Percentiles rank a stretch among this genome's conserved stretches.
Evolutionary conservation across 225 moss, liverwort and hornwort genomes (phyloP).

Genomic region (Straminergon stramineum): DNA sequence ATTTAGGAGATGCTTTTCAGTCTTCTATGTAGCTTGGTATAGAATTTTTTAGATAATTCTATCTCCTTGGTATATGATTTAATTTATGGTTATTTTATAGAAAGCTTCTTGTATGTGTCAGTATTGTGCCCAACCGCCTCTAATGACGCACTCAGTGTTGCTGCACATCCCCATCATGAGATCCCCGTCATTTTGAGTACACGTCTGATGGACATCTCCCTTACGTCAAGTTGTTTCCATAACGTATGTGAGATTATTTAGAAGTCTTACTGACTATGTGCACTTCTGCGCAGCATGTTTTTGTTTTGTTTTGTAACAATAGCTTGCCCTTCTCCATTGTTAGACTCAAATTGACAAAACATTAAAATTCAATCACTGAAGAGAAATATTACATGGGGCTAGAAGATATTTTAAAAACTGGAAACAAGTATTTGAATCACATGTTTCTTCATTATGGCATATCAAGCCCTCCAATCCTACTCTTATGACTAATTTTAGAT

Average conservation of each 20-base stretch:
- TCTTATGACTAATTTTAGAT: background rate
- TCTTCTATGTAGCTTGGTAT: background rate
- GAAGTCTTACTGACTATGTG: no score
- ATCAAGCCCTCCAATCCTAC: background rate
- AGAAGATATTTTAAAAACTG: background rate
- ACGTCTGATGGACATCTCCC: background rate
- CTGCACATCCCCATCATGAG: background rate
- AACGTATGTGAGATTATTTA: background rate
- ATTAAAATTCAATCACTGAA: no score
- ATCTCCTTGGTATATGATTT: background rate
- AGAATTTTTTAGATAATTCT: background rate
- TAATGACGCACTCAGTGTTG: background rate
- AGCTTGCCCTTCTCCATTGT: background rate
- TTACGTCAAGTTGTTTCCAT: background rate
- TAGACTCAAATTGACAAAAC: no score
- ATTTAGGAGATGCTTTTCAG: background rate
- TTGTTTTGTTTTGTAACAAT: background rate
- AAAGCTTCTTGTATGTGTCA: background rate
- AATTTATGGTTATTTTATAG: background rate
- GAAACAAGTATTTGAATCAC: background rate
- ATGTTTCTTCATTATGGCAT: background rate
- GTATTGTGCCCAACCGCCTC: background rate
- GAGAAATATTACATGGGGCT: background rate
- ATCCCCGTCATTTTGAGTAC: background rate
- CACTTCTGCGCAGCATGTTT: background rate